These are phyloP conservation scores for Perkinsus marinus DNA, from an alignment of 169 alveolate species.

Conservation along the genomic window DNA sequence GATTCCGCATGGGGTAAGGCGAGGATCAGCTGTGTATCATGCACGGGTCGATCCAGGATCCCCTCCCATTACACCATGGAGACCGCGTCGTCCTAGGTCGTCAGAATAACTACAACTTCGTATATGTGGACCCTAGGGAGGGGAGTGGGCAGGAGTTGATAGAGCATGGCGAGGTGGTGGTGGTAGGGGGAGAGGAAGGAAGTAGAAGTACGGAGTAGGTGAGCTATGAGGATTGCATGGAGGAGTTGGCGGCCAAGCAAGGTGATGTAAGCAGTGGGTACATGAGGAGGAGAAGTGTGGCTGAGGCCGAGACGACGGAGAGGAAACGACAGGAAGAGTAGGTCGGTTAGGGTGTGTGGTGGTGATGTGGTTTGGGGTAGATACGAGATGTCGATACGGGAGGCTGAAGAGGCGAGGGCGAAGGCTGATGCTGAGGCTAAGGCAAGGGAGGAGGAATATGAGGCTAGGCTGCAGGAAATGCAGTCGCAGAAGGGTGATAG, in stretches of 20 bases:
- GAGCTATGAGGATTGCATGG: not conserved
- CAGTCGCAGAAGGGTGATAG: not conserved
- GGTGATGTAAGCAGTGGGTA: not conserved
- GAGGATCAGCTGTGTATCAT: not conserved
- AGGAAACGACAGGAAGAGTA: not conserved
- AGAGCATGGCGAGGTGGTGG: not conserved
- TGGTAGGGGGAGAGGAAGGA: not conserved
- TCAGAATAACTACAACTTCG: conserved; percentile 4
- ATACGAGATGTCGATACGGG: conserved; percentile 1
- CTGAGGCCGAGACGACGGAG: conserved; percentile 15
- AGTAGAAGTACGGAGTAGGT: not conserved
- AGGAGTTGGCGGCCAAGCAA: conserved; percentile 12
- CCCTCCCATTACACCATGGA: not conserved
- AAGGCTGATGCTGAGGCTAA: conserved; percentile 9
- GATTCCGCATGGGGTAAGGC: not conserved
- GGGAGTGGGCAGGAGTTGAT: not conserved
- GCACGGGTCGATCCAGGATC: not conserved
- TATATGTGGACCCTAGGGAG: not conserved
- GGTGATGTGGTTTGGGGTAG: not conserved
- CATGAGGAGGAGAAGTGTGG: not conserved
- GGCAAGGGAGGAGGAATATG: conserved; percentile 9
- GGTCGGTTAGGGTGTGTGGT: not conserved
- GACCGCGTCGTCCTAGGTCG: conserved; percentile 14
- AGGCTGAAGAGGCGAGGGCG: conserved; percentile 8
- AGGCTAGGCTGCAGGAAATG: conserved; percentile 9